phyloP scores from a whole-genome alignment of 2,329 filamentous ascomycete species.

The Eurotiales sp. region DNA sequence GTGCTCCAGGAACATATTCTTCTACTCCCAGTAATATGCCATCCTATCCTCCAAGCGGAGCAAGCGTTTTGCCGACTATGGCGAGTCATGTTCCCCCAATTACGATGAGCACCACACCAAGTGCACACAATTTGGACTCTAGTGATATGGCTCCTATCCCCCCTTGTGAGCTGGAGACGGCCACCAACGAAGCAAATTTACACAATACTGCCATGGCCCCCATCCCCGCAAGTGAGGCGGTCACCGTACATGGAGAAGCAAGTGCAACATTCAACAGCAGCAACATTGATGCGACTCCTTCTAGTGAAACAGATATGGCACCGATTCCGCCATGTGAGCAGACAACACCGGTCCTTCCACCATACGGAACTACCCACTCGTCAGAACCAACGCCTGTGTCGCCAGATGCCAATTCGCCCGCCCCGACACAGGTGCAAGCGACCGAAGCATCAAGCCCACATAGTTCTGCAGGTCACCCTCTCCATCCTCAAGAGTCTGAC shows the following conservation, averaged over 20 bases:
- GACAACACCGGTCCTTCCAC: neutral
- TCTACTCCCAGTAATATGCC: too few species aligned
- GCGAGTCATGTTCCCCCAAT: slow-evolving; percentile 4
- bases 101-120: neutral
- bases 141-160: slow-evolving; percentile 9
- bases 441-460: neutral
- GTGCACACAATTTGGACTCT: too few species aligned
- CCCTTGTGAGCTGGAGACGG: neutral
- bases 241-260: neutral
- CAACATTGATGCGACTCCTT: neutral
- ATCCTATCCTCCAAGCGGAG: neutral
- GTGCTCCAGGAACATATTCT: too few species aligned
- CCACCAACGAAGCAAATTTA: neutral
- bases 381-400: neutral
- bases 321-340: slow-evolving; percentile 11
- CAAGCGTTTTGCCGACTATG: neutral
- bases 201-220: neutral
- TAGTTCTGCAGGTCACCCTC: neutral
- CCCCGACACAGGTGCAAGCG: neutral
- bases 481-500: neutral
- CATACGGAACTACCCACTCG: neutral
- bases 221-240: neutral
- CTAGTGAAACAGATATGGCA: neutral
- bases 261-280: neutral
- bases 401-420: neutral